These are phyloP conservation scores for Cutaneotrichosporon curvatum DNA, from an alignment of 1,284 basidiomycete species.

Conservation along the genomic window DNA sequence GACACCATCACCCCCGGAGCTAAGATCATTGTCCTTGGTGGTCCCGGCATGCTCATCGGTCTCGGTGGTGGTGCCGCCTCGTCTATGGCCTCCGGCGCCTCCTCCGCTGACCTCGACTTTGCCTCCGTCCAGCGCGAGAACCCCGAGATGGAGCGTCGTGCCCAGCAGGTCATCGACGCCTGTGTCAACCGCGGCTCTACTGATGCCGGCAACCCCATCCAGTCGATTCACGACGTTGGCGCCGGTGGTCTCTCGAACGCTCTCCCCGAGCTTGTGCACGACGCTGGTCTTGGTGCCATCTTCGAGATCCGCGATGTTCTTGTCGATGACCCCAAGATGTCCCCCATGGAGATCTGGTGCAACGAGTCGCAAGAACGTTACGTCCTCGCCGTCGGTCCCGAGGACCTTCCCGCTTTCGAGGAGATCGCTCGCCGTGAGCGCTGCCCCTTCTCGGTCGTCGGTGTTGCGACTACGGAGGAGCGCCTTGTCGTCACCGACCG, in stretches of 20 bases:
- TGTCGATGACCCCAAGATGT: slow-evolving; percentile 88
- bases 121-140: slow-evolving; percentile 97
- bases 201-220: slow-evolving; percentile 63
- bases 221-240: slow-evolving; percentile 96
- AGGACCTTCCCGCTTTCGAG: slow-evolving; percentile 57
- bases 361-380: slow-evolving; percentile 99
- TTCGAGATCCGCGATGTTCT: slow-evolving; percentile 93
- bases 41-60: slow-evolving; percentile 93
- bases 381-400: slow-evolving; percentile 74
- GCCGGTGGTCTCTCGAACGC: slow-evolving; percentile 96
- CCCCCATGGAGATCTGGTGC: slow-evolving; percentile 99
- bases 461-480: slow-evolving; percentile 71
- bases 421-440: slow-evolving; percentile 78
- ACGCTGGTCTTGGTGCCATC: slow-evolving; percentile 79
- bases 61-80: slow-evolving; percentile 94
- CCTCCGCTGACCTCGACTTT: slow-evolving; percentile 89
- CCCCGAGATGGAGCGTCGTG: slow-evolving; percentile 94
- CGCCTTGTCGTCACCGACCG: slow-evolving; percentile 85
- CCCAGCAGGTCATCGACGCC: slow-evolving; percentile 94
- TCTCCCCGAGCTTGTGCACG: slow-evolving; percentile 93
- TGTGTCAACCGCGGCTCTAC: slow-evolving; percentile 61
- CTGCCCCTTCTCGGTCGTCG: slow-evolving; percentile 82
- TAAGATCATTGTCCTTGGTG: slow-evolving; percentile 89
- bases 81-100: slow-evolving; percentile 79
- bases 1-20: slow-evolving; percentile 66